These are phyloP conservation scores for Aquilaria agallochum DNA, from an alignment of 441 rosid species.

Conservation along the genomic window DNA sequence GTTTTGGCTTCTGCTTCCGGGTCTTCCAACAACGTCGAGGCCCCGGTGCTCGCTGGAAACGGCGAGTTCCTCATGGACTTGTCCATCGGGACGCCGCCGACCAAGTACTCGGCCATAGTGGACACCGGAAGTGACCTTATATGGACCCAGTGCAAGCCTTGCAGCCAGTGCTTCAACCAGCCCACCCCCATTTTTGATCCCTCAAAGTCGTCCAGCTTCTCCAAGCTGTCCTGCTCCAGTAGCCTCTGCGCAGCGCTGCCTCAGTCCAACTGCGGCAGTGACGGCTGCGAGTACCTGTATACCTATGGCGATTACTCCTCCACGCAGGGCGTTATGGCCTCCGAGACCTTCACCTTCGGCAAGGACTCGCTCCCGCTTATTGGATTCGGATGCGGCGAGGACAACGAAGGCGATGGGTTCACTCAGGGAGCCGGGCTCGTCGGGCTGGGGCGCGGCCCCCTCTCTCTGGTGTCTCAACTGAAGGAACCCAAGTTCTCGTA, in stretches of 20 bases:
- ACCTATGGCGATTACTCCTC: slow-evolving; percentile 88
- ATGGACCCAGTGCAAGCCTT: slow-evolving; percentile 98
- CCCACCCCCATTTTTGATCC: slow-evolving; percentile 84
- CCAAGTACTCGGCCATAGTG: slow-evolving; percentile 58
- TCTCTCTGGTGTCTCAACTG: slow-evolving; percentile 62
- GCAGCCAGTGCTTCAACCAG: slow-evolving; percentile 66
- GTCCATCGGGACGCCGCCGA: slow-evolving; percentile 70
- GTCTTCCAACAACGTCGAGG: slow-evolving; percentile 20
- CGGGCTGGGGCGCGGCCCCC: slow-evolving; percentile 78
- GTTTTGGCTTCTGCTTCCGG: slow-evolving; percentile 31
- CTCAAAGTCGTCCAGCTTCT: slow-evolving; percentile 52
- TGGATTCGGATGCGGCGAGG: slow-evolving; percentile 82
- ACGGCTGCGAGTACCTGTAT: slow-evolving; percentile 65
- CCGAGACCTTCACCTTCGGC: slow-evolving; percentile 73
- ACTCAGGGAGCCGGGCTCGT: slow-evolving; percentile 81
- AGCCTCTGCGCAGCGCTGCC: slow-evolving; percentile 56
- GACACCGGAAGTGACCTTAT: slow-evolving; percentile 94
- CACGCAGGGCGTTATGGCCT: slow-evolving; percentile 63
- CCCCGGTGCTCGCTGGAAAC: slow-evolving; percentile 58
- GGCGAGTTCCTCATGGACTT: slow-evolving; percentile 89
- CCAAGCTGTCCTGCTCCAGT: slow-evolving; percentile 49
- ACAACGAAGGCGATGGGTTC: slow-evolving; percentile 85
- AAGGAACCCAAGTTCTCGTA: slow-evolving; percentile 55
- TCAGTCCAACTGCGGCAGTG: slow-evolving; percentile 29
- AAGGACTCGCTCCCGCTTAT: slow-evolving; percentile 39